Evolutionary conservation across 2,329 filamentous ascomycete species (phyloP).

Genomic region (Colletotrichum plurivorum): DNA sequence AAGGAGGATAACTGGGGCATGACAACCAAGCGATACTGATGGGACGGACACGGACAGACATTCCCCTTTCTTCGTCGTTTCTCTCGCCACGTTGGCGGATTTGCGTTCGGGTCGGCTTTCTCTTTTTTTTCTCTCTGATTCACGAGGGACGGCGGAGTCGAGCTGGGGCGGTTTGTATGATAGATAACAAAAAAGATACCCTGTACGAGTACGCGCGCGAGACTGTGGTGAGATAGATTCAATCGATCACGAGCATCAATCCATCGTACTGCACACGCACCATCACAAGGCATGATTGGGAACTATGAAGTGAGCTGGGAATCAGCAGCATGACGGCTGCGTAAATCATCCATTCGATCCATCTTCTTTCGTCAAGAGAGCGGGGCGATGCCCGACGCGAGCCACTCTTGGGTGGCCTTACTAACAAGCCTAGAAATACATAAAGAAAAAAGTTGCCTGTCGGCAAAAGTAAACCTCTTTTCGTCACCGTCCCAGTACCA

Average conservation of each 20-base stretch:
- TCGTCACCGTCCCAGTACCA: constrained; percentile 26
- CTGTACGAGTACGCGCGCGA: constrained; percentile 21
- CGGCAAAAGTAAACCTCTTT: constrained; percentile 15
- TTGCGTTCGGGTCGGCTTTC: neutral
- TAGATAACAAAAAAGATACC: constrained; percentile 34
- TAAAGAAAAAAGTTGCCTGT: constrained; percentile 24
- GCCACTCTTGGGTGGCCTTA: constrained; percentile 6
- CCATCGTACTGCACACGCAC: no score
- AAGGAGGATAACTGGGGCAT: constrained; percentile 83
- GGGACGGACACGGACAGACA: no score
- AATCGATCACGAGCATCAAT: neutral
- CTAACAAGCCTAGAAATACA: constrained; percentile 36
- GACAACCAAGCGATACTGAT: constrained; percentile 37
- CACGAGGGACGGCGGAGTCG: constrained; percentile 15
- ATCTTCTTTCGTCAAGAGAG: constrained; percentile 26
- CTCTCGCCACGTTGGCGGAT: neutral
- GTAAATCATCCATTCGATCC: constrained; percentile 31
- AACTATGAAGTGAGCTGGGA: neutral
- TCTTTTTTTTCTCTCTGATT: neutral
- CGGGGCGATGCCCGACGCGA: constrained; percentile 19
- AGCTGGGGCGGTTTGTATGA: constrained; percentile 19
- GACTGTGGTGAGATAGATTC: neutral
- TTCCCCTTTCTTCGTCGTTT: neutral
- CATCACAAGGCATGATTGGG: no score
- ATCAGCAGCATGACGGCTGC: constrained; percentile 29